Evolutionary conservation across 2,329 filamentous ascomycete species (phyloP).

Genomic region (Scleromitrula shiraiana): DNA sequence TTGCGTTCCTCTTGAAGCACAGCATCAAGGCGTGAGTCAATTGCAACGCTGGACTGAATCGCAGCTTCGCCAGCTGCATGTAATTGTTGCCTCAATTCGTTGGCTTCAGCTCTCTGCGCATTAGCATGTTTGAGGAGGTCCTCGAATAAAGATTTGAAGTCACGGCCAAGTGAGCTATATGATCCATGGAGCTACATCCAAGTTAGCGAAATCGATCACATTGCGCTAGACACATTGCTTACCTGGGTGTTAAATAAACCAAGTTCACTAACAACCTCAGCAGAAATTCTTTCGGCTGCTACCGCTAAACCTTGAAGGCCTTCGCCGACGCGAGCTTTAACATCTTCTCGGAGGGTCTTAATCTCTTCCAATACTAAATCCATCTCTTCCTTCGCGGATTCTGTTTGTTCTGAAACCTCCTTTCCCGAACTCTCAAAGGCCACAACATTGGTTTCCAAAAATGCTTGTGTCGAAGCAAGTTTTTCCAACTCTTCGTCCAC

Average conservation of each 20-base stretch:
- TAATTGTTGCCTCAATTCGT: slow-evolving; percentile 64
- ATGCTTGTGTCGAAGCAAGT: slow-evolving; percentile 59
- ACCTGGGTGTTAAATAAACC: slow-evolving; percentile 69
- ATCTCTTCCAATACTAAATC: slow-evolving; percentile 89
- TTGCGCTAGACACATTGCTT: slow-evolving; percentile 15
- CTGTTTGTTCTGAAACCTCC: slow-evolving; percentile 60
- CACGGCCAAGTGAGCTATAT: slow-evolving; percentile 73
- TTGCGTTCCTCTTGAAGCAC: slow-evolving; percentile 69
- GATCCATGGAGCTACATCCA: slow-evolving; percentile 64
- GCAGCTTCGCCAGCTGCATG: slow-evolving; percentile 60
- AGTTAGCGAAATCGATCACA: slow-evolving; percentile 17
- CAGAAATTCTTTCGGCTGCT: slow-evolving; percentile 81
- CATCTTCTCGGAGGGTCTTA: slow-evolving; percentile 76
- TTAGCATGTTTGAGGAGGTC: slow-evolving; percentile 67
- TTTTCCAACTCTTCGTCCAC: slow-evolving; percentile 67
- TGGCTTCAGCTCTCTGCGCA: slow-evolving; percentile 68
- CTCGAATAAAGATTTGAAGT: slow-evolving; percentile 82
- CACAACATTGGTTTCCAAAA: slow-evolving; percentile 61
- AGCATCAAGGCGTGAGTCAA: slow-evolving; percentile 58
- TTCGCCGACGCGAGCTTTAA: slow-evolving; percentile 78
- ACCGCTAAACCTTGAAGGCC: slow-evolving; percentile 75
- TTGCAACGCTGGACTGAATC: slow-evolving; percentile 57
- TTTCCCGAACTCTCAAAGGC: slow-evolving; percentile 60
- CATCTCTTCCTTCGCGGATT: slow-evolving; percentile 72
- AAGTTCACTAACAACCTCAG: slow-evolving; percentile 80